A percentile compares a stretch with the other conserved stretches of the same genome.
phyloP scores from a whole-genome alignment of 1,284 basidiomycete genomes.

The Acaromyces ingoldii region DNA sequence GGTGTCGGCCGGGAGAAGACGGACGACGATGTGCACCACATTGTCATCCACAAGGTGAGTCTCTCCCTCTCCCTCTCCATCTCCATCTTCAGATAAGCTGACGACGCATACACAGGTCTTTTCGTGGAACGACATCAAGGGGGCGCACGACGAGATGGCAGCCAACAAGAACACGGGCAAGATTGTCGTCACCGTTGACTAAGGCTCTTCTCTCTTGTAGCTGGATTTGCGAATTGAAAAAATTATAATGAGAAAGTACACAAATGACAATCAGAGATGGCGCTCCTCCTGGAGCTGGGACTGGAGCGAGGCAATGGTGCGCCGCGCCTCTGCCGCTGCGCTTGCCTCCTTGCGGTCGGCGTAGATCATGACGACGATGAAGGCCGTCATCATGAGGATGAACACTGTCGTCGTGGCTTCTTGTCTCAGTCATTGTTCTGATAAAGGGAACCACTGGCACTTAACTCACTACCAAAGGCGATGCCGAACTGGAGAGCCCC shows the following conservation, averaged over 20 bases:
- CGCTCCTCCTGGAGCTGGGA: too few species aligned
- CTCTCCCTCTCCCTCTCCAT: neutral
- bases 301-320: too few species aligned
- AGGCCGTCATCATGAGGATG: slow-evolving; percentile 3
- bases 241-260: too few species aligned
- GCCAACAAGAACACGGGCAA: slow-evolving; percentile 68
- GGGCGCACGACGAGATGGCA: slow-evolving; percentile 82
- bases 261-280: too few species aligned
- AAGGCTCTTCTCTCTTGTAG: too few species aligned
- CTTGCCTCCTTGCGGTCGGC: too few species aligned
- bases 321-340: too few species aligned
- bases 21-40: slow-evolving; percentile 16
- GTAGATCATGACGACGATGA: neutral
- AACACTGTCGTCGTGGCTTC: neutral
- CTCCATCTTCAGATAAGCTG: neutral
- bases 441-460: neutral
- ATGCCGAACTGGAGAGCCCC: slow-evolving; percentile 32
- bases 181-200: slow-evolving; percentile 27
- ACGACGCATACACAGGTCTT: slow-evolving; percentile 59
- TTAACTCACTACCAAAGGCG: slow-evolving; percentile 6
- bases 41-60: slow-evolving; percentile 36
- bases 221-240: too few species aligned
- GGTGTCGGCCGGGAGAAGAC: slow-evolving; percentile 6
- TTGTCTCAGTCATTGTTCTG: too few species aligned
- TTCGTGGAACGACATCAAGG: slow-evolving; percentile 74